These are phyloP conservation scores for Parasitella parasitica DNA, from an alignment of 371 early-diverging fungal species.

Conservation along the genomic window DNA sequence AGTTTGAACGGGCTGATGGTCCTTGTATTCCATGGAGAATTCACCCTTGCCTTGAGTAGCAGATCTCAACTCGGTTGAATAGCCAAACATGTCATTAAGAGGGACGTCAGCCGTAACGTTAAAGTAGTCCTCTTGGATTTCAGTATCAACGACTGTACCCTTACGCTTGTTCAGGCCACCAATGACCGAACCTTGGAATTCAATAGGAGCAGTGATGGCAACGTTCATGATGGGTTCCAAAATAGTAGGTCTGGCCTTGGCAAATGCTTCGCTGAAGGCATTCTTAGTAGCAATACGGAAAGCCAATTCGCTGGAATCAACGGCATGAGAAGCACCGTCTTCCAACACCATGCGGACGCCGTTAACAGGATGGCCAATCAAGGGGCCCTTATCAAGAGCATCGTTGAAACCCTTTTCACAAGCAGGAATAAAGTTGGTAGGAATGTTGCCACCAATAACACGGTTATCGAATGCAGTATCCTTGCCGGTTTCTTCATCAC, in stretches of 20 bases:
- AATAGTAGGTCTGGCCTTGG: constrained; percentile 78
- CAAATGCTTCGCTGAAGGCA: constrained; percentile 90
- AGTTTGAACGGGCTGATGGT: constrained; percentile 80
- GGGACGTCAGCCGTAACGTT: constrained; percentile 85
- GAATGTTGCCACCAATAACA: constrained; percentile 94
- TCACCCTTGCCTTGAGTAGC: constrained; percentile 98
- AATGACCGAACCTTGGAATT: constrained; percentile 94
- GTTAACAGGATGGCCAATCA: constrained; percentile 92
- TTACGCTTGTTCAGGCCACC: constrained; percentile 95
- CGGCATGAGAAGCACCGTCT: constrained; percentile 94
- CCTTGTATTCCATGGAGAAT: constrained; percentile 96
- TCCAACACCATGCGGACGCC: constrained; percentile 88
- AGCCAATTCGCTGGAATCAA: constrained; percentile 96
- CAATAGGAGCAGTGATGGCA: constrained; percentile 84
- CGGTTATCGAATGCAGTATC: constrained; percentile 68
- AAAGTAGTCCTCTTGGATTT: constrained; percentile 93
- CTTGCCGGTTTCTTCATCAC: constrained; percentile 57
- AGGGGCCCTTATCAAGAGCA: constrained; percentile 86
- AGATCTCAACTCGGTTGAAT: constrained; percentile 92
- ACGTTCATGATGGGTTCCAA: constrained; percentile 98
- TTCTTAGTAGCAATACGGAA: constrained; percentile 89
- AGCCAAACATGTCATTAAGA: constrained; percentile 97
- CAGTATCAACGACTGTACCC: constrained; percentile 93
- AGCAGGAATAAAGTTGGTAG: constrained; percentile 92
- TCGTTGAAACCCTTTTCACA: constrained; percentile 96